Evolutionary conservation across 2,329 filamentous ascomycete species (phyloP).

Genomic region (Trichocomaceae sp.): DNA sequence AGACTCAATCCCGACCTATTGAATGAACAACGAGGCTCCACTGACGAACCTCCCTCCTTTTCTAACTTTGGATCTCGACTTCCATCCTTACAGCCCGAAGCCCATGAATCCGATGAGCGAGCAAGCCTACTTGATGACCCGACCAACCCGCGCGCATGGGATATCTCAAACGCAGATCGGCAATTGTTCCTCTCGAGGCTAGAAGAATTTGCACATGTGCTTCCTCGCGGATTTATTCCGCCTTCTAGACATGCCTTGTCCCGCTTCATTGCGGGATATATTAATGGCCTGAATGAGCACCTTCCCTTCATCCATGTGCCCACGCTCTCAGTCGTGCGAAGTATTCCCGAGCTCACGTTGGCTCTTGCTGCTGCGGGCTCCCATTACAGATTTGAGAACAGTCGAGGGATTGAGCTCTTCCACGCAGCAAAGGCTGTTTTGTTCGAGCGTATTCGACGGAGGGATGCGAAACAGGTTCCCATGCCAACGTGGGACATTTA

Average conservation of each 20-base stretch:
- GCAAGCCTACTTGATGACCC: conserved; percentile 36
- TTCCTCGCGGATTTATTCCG: conserved; percentile 43
- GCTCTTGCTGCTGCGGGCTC: conserved; percentile 47
- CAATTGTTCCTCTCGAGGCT: conserved; percentile 40
- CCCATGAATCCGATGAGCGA: conserved; percentile 40
- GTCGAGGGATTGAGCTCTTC: conserved; percentile 50
- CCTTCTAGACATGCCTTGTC: conserved; percentile 45
- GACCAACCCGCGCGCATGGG: conserved; percentile 38
- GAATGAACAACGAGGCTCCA: conserved; percentile 29
- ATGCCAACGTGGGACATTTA: conserved; percentile 38
- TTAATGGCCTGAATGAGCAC: conserved; percentile 47
- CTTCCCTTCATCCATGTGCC: conserved; percentile 48
- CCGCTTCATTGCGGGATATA: conserved; percentile 46
- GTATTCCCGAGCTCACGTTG: conserved; percentile 44
- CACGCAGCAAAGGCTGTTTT: conserved; percentile 52
- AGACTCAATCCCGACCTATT: conserved; percentile 36
- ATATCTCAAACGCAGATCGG: conserved; percentile 42
- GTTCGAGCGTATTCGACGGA: conserved; percentile 45
- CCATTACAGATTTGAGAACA: conserved; percentile 45
- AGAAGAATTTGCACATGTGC: conserved; percentile 40
- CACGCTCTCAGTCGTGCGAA: conserved; percentile 41
- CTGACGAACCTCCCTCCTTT: conserved; percentile 40
- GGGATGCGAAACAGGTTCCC: conserved; percentile 42
- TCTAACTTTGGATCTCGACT: conserved; percentile 45
- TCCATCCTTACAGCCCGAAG: conserved; percentile 43